Conservation (phyloP, 257 asterid genomes). For the Jacaranda mimosifolia region DNA sequence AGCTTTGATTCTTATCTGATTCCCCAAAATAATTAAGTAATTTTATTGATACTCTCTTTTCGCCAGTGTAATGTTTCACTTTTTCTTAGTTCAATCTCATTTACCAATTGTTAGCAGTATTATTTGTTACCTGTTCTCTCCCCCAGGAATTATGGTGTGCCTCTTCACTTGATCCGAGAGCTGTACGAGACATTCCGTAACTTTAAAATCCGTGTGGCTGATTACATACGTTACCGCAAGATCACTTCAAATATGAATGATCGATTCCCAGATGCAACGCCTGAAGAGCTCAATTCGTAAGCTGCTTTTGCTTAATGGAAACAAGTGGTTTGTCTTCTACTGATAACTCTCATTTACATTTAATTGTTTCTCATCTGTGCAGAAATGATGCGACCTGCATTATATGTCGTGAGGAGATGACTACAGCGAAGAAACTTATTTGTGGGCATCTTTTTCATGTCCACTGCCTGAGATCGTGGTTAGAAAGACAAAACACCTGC, state of each 20-base stretch:
- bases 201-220: slow-evolving; percentile 88
- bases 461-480: slow-evolving; percentile 95
- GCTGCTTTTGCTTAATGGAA: slow-evolving; percentile 35
- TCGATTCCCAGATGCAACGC: slow-evolving; percentile 97
- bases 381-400: slow-evolving; percentile 94
- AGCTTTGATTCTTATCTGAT: neutral
- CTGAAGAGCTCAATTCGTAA: slow-evolving; percentile 85
- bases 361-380: slow-evolving; percentile 34
- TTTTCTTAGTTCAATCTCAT: slow-evolving; percentile 9
- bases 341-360: slow-evolving; percentile 25
- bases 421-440: slow-evolving; percentile 84
- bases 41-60: slow-evolving; percentile 9
- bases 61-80: neutral
- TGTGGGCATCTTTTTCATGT: slow-evolving; percentile 98
- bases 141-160: slow-evolving; percentile 90
- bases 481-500: slow-evolving; percentile 92
- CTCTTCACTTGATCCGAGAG: slow-evolving; percentile 96
- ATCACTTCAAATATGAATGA: slow-evolving; percentile 95
- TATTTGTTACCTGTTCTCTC: slow-evolving; percentile 28
- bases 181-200: slow-evolving; percentile 96
- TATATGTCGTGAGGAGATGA: slow-evolving; percentile 99
- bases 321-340: slow-evolving; percentile 28
- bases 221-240: slow-evolving; percentile 90
- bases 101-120: neutral
- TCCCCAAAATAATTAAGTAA: neutral